Evolutionary conservation across 2,329 filamentous ascomycete genomes (phyloP).

Genomic region (Dactylellina drechsleri): DNA sequence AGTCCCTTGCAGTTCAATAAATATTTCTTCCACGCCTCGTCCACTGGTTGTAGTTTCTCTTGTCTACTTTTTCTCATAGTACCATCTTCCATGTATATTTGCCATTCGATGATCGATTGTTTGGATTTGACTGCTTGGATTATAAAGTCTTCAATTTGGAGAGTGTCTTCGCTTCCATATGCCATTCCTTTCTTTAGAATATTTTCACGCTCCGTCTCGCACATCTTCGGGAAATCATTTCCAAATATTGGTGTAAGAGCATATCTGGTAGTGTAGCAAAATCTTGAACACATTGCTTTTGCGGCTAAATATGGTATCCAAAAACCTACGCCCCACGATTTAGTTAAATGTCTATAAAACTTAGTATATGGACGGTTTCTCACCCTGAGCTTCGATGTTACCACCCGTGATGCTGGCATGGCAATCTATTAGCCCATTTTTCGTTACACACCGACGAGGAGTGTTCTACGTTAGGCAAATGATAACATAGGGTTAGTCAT

Average conservation of each 20-base stretch:
- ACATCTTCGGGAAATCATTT: constrained; percentile 77
- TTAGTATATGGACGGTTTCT: constrained; percentile 35
- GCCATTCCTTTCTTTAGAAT: constrained; percentile 20
- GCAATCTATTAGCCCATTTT: constrained; percentile 80
- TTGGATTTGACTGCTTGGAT: constrained; percentile 44
- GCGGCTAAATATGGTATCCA: constrained; percentile 95
- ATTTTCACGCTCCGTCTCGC: constrained; percentile 61
- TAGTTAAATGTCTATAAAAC: background rate
- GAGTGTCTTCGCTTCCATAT: constrained; percentile 31
- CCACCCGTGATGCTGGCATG: constrained; percentile 95
- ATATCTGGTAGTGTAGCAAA: constrained; percentile 84
- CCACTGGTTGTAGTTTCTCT: constrained; percentile 25
- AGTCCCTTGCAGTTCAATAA: constrained; percentile 26
- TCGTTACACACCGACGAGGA: constrained; percentile 72
- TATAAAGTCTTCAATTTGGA: constrained; percentile 35
- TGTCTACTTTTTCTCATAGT: constrained; percentile 22
- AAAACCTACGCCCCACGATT: constrained; percentile 76
- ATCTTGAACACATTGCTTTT: constrained; percentile 85
- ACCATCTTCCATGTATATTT: constrained; percentile 46
- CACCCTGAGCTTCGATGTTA: constrained; percentile 87
- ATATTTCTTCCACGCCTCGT: constrained; percentile 41
- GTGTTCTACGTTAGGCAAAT: constrained; percentile 72
- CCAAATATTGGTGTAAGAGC: constrained; percentile 93
- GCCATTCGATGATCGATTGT: constrained; percentile 56
- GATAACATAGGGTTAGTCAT: background rate